Percentiles rank a stretch among this genome's conserved stretches.
phyloP scores from a whole-genome alignment of 805 yeast species.

The Wickerhamiella parazyma region DNA sequence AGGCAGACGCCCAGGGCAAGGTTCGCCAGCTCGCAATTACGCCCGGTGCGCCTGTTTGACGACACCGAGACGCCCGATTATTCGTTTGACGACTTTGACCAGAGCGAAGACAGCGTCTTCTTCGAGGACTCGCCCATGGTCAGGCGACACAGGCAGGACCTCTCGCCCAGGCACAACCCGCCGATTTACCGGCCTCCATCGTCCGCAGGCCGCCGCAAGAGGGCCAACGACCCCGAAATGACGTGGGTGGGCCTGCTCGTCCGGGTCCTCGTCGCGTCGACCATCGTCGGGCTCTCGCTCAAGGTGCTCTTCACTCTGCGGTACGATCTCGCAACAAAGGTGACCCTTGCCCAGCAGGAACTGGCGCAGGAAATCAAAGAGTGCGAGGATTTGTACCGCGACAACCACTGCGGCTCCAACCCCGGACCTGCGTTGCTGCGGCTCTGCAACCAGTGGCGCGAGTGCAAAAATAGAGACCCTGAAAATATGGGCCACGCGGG shows the following conservation, averaged over 20 bases:
- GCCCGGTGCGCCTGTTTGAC: conserved; percentile 1
- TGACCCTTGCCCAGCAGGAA: not conserved
- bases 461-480: conserved; percentile 75
- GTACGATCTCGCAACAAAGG: not conserved
- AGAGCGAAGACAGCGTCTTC: not conserved
- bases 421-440: conserved; percentile 53
- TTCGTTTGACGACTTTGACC: not conserved
- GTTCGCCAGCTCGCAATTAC: conserved; percentile 4
- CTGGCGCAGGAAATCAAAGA: conserved; percentile 1
- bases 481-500: conserved; percentile 49
- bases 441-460: conserved; percentile 60
- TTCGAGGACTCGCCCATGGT: conserved; percentile 2
- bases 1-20: not conserved
- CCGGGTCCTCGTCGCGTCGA: not conserved
- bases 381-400: conserved; percentile 1
- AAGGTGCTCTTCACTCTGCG: not conserved
- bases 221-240: not conserved
- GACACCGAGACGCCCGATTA: not conserved
- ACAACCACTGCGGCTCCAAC: conserved; percentile 2
- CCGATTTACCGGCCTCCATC: not conserved
- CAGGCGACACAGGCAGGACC: not conserved
- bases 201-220: not conserved
- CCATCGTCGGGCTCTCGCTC: not conserved
- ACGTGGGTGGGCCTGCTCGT: not conserved
- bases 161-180: not conserved